Base-by-base conservation (phyloP, 2,329 filamentous ascomycete genomes). In the Aspergillus luchuensis region DNA sequence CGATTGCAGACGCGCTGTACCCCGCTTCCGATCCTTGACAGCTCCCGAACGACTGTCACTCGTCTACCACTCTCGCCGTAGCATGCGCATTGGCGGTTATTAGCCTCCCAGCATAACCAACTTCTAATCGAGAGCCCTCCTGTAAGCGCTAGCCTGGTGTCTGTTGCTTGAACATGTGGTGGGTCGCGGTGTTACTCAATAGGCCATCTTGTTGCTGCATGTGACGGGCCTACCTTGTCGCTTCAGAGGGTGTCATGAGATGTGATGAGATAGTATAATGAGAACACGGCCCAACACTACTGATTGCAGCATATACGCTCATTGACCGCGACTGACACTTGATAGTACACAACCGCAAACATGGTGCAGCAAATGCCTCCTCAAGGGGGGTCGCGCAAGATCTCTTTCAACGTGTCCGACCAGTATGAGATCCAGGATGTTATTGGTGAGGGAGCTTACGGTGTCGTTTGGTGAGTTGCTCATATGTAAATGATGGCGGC, bases 341-440 rank as follows among this genome's bases (percentile, higher is more conserved):
- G n/a, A 54, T 58, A 63, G 58, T 55, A 53, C 17, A 5, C 11
- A 60, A 61, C 23, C 30, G 41, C 57, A 55, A 64, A 54, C 17
- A 80, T 81, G 79, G 77, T 76, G 62, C 76, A 81, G 64, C 78
- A 76, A 68, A 69, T 70, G 50, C 71, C 78, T 62, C 76, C 78
- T 71, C 87, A 76, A 57, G 82, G 80, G 74, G 84, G 85, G 67
- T 88, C 86, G 63, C 81, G 95, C 76, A 99, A 98, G 86, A 99
- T 99, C 78, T 98, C 93, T 59, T 99, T 99, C 88, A 99, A 99
- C 75, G 95, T 99, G 65, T 97, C 93, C 74, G 95, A 99, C 79
- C 95, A 99, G 79, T 99, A 99, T 77, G 95, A 99, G 75, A 99
- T 99, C 68, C 94, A 98, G 78, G 95, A 99, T 88, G 95, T 99